A percentile compares a stretch with the other conserved stretches of the same genome.
Conservation (phyloP, 2,329 filamentous ascomycete species). For the Xylariaceae sp. region DNA sequence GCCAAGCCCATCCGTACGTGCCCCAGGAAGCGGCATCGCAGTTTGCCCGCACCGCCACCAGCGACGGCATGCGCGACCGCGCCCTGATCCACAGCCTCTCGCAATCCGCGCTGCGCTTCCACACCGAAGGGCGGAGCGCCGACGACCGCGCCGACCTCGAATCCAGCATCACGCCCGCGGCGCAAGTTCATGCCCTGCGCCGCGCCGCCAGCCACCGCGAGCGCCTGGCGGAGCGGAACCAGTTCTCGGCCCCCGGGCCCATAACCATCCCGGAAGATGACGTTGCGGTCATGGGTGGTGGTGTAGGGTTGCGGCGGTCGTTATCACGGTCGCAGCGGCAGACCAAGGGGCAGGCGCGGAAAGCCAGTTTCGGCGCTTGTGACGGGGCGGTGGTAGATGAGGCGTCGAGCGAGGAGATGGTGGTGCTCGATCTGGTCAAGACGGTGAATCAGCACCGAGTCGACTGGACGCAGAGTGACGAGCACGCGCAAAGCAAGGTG, state of each 20-base stretch:
- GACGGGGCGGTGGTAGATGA: slow-evolving; percentile 3
- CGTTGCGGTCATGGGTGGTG: too few species aligned
- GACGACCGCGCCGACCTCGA: slow-evolving; percentile 19
- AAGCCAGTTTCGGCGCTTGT: not conserved
- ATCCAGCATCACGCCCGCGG: slow-evolving; percentile 27
- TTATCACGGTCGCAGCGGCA: too few species aligned
- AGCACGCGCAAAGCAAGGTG: slow-evolving; percentile 25
- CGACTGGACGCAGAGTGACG: slow-evolving; percentile 58
- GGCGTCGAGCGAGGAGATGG: slow-evolving; percentile 20
- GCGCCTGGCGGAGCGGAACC: slow-evolving; percentile 36
- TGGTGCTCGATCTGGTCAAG: slow-evolving; percentile 15
- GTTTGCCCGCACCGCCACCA: slow-evolving; percentile 50
- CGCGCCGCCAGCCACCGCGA: slow-evolving; percentile 36
- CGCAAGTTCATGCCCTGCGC: slow-evolving; percentile 32
- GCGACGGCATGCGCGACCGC: slow-evolving; percentile 33
- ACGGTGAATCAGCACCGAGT: slow-evolving; percentile 35
- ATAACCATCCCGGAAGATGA: too few species aligned
- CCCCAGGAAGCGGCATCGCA: slow-evolving; percentile 51
- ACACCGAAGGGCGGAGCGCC: slow-evolving; percentile 29
- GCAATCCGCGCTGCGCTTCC: slow-evolving; percentile 34
- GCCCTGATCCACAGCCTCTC: slow-evolving; percentile 39
- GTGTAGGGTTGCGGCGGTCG: too few species aligned
- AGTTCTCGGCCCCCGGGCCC: slow-evolving; percentile 32
- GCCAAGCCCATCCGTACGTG: slow-evolving; percentile 40
- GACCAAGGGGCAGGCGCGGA: slow-evolving; percentile 8